These are phyloP conservation scores for Colletotrichum sublineola DNA, from an alignment of 2,329 filamentous ascomycete genomes.

Conservation along the genomic window DNA sequence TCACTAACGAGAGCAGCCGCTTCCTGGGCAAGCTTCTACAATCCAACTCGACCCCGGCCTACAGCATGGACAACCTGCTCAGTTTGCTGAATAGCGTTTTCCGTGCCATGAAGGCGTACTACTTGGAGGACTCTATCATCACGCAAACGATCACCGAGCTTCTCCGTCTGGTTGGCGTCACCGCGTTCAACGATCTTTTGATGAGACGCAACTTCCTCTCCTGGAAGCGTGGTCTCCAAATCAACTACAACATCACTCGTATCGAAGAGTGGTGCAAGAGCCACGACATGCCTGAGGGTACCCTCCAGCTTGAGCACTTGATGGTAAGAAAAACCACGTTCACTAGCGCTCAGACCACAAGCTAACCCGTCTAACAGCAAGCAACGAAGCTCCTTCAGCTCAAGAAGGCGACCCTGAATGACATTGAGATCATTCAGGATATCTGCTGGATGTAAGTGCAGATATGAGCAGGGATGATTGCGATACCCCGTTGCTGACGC, in stretches of 20 bases:
- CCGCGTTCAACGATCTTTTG: constrained; percentile 96
- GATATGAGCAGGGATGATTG: neutral
- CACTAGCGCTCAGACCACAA: neutral
- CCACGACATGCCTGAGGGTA: constrained; percentile 99
- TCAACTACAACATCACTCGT: constrained; percentile 99
- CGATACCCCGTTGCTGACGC: constrained; percentile 6
- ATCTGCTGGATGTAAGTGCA: constrained; percentile 97
- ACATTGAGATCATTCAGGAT: constrained; percentile 99
- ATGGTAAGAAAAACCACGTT: constrained; percentile 73
- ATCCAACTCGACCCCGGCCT: constrained; percentile 91
- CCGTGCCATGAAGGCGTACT: constrained; percentile 99
- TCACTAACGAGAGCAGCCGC: constrained; percentile 97
- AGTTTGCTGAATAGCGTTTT: constrained; percentile 97
- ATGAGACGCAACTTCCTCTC: constrained; percentile 99
- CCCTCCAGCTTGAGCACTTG: constrained; percentile 94
- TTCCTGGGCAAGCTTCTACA: constrained; percentile 98
- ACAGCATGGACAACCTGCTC: constrained; percentile 98
- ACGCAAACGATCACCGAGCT: constrained; percentile 96
- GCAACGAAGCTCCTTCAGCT: constrained; percentile 97
- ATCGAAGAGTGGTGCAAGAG: constrained; percentile 99
- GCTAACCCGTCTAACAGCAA: constrained; percentile 70
- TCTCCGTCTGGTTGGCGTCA: constrained; percentile 92
- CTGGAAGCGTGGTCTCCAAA: constrained; percentile 98
- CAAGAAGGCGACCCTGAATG: constrained; percentile 98
- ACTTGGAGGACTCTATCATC: constrained; percentile 95